Evolutionary conservation across 345 rosid species (phyloP).

Genomic region (Raphanus sativus): DNA sequence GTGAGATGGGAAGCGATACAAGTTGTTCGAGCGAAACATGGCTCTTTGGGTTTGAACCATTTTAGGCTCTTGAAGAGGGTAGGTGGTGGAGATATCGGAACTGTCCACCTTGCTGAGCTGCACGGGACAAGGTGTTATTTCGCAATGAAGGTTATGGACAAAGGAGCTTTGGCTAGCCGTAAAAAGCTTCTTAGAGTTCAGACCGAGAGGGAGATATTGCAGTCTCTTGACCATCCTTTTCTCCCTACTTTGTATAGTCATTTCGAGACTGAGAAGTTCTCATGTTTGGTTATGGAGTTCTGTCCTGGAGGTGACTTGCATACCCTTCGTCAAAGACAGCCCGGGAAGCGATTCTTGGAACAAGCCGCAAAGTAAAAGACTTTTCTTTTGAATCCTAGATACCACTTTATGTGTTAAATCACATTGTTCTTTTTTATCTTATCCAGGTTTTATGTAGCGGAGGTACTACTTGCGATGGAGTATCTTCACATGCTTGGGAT

Average conservation of each 20-base stretch:
- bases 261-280: conserved; percentile 80
- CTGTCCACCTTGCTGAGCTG: conserved; percentile 71
- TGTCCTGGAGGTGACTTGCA: conserved; percentile 89
- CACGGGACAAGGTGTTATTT: conserved; percentile 64
- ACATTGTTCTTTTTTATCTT: neutral
- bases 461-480: conserved; percentile 76
- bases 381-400: neutral
- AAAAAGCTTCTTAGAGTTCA: conserved; percentile 78
- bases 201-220: conserved; percentile 79
- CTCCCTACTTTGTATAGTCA: conserved; percentile 76
- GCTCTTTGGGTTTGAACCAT: conserved; percentile 64
- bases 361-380: conserved; percentile 68
- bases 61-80: conserved; percentile 70
- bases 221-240: conserved; percentile 72
- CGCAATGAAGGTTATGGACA: conserved; percentile 78
- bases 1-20: conserved; percentile 75
- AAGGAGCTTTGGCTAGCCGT: conserved; percentile 67
- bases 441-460: conserved; percentile 76
- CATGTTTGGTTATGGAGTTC: conserved; percentile 83
- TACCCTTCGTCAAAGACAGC: conserved; percentile 73
- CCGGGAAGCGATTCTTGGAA: conserved; percentile 72
- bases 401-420: conserved; percentile 6
- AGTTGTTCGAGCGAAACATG: conserved; percentile 64
- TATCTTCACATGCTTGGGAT: conserved; percentile 88
- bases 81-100: conserved; percentile 79